Conservation (phyloP, 1,284 basidiomycete species). For the Schizophyllum commune region DNA sequence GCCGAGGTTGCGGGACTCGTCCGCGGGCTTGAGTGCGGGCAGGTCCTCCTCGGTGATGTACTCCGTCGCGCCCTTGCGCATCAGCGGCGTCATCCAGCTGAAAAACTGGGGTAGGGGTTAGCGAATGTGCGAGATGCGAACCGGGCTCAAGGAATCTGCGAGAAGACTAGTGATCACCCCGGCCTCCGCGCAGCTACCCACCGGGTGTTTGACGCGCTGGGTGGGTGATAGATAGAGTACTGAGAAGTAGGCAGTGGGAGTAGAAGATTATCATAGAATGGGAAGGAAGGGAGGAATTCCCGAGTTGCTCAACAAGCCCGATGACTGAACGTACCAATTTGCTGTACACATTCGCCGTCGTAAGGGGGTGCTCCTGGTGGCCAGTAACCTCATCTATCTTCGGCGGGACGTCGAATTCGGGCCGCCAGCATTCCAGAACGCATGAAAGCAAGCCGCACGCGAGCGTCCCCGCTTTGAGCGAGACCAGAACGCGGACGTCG, state of each 20-base stretch:
- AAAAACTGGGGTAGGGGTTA: conserved; percentile 39
- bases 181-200: too few species aligned
- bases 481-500: conserved; percentile 28
- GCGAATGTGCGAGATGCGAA: conserved; percentile 1
- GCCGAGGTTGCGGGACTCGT: conserved; percentile 72
- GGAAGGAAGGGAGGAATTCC: too few species aligned
- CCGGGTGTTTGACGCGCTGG: too few species aligned
- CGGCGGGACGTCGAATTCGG: conserved; percentile 42
- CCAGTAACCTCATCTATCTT: conserved; percentile 30
- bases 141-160: not conserved
- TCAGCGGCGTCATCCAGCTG: conserved; percentile 72
- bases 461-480: conserved; percentile 40
- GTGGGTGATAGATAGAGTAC: too few species aligned
- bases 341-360: conserved; percentile 81
- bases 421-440: conserved; percentile 63
- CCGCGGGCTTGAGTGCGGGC: conserved; percentile 55
- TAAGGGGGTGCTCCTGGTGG: conserved; percentile 58
- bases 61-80: conserved; percentile 54
- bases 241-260: too few species aligned
- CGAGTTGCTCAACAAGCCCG: too few species aligned
- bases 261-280: too few species aligned
- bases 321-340: conserved; percentile 36
- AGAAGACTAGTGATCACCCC: too few species aligned
- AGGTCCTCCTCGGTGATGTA: conserved; percentile 59
- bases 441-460: conserved; percentile 53